These are phyloP conservation scores for Diplotaxis tenuifolia DNA, from an alignment of 345 rosid species.

Conservation along the genomic window DNA sequence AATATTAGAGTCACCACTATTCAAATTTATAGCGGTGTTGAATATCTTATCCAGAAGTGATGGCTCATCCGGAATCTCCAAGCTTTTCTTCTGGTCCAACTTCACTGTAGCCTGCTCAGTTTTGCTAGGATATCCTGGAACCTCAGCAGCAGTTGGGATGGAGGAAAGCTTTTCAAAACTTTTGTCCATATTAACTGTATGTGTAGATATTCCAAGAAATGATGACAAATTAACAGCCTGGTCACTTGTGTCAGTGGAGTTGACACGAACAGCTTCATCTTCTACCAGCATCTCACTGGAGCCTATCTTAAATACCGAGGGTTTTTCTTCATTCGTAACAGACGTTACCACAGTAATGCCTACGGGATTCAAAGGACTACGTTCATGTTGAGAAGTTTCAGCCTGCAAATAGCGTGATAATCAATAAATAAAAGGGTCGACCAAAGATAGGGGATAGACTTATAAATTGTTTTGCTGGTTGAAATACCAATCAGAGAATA, in stretches of 20 bases:
- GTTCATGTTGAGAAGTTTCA: slow-evolving; percentile 52
- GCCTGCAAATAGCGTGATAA: slow-evolving; percentile 44
- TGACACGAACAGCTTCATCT: slow-evolving; percentile 23
- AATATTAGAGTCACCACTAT: slow-evolving; percentile 43
- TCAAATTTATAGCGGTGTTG: slow-evolving; percentile 51
- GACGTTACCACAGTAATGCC: slow-evolving; percentile 37
- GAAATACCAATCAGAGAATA: not conserved
- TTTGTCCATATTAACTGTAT: slow-evolving; percentile 33
- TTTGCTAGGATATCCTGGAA: slow-evolving; percentile 36
- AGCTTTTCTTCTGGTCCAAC: slow-evolving; percentile 38
- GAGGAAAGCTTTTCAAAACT: slow-evolving; percentile 39
- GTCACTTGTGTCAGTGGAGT: too few species aligned
- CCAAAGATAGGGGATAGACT: not conserved
- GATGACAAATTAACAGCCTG: slow-evolving; percentile 37
- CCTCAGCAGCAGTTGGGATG: slow-evolving; percentile 42
- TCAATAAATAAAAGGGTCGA: slow-evolving; percentile 9
- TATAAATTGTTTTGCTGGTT: not conserved
- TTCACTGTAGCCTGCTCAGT: slow-evolving; percentile 45
- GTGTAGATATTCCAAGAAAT: slow-evolving; percentile 41
- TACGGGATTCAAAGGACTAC: slow-evolving; percentile 41
- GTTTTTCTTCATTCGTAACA: slow-evolving; percentile 44
- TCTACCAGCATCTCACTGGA: slow-evolving; percentile 42
- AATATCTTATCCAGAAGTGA: slow-evolving; percentile 82
- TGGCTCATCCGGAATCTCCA: slow-evolving; percentile 45
- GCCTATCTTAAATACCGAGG: slow-evolving; percentile 33